Evolutionary conservation across 768 basidiomycete species (phyloP).

Genomic region (Suillus clintonianus): DNA sequence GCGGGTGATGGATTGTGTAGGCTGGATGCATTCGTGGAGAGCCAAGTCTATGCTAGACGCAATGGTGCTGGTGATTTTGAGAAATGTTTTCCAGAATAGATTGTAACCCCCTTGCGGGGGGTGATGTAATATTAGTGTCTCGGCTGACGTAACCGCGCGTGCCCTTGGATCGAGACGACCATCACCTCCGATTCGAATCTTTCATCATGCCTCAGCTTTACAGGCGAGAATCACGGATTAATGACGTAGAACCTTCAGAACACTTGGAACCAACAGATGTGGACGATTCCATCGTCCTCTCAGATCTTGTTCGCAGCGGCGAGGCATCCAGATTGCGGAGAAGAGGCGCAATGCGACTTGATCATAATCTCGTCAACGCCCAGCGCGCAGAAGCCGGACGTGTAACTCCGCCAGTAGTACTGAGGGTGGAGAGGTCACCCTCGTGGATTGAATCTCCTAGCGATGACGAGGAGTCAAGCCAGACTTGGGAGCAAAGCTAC

Average conservation of each 20-base stretch:
- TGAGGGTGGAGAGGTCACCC: slow-evolving; percentile 27
- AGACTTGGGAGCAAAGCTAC: slow-evolving; percentile 35
- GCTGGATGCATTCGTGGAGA: slow-evolving; percentile 62
- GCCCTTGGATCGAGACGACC: slow-evolving; percentile 17
- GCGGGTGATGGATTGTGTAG: slow-evolving; percentile 58
- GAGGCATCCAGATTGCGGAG: slow-evolving; percentile 75
- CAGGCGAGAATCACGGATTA: slow-evolving; percentile 18
- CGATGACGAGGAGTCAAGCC: slow-evolving; percentile 32
- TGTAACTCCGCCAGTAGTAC: slow-evolving; percentile 25
- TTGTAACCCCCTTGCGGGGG: background rate
- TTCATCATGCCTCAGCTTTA: slow-evolving; percentile 33
- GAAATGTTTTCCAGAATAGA: slow-evolving; percentile 2
- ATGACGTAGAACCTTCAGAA: slow-evolving; percentile 14
- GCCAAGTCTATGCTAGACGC: slow-evolving; percentile 63
- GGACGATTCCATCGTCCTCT: slow-evolving; percentile 71
- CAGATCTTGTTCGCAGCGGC: slow-evolving; percentile 71
- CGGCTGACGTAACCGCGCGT: slow-evolving; percentile 5
- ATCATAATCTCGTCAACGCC: slow-evolving; percentile 37
- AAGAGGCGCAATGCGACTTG: slow-evolving; percentile 70
- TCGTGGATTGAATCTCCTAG: slow-evolving; percentile 36
- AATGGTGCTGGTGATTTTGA: slow-evolving; percentile 64
- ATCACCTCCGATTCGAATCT: slow-evolving; percentile 16
- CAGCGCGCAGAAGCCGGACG: slow-evolving; percentile 30
- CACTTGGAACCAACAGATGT: slow-evolving; percentile 43
- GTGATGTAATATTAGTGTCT: background rate